Conservation (phyloP, 2,329 filamentous ascomycete species). For the Fusarium sp. region DNA sequence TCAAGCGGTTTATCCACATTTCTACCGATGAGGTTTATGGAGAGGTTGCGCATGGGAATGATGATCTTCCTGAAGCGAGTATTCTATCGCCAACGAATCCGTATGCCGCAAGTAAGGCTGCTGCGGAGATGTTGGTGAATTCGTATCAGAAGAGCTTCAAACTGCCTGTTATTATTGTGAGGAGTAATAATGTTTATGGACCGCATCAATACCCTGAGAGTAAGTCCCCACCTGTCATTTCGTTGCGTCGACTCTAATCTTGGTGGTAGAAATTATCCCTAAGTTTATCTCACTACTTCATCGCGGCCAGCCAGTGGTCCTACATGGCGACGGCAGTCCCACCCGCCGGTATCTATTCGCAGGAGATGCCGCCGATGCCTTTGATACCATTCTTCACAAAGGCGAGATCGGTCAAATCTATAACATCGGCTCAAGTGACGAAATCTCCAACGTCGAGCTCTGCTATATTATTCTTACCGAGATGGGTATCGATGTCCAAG, state of each 20-base stretch:
- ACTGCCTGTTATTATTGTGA: constrained; percentile 80
- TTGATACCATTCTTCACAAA: constrained; percentile 84
- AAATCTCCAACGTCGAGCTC: constrained; percentile 77
- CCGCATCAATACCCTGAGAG: constrained; percentile 87
- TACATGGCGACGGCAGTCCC: constrained; percentile 81
- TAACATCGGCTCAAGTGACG: constrained; percentile 82
- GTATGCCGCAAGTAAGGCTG: constrained; percentile 82
- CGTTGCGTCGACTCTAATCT: background rate
- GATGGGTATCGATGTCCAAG: background rate
- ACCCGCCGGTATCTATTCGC: constrained; percentile 81
- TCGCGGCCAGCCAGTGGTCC: constrained; percentile 71
- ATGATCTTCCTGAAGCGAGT: constrained; percentile 78
- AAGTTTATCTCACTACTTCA: constrained; percentile 82
- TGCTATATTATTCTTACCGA: constrained; percentile 49
- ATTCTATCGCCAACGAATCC: constrained; percentile 83
- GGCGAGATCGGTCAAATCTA: constrained; percentile 79
- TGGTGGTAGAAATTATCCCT: constrained; percentile 76
- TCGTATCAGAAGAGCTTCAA: constrained; percentile 86
- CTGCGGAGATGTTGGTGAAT: constrained; percentile 84
- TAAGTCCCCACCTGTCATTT: constrained; percentile 52
- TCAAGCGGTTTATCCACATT: constrained; percentile 81
- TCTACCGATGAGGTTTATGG: constrained; percentile 89
- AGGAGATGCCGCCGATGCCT: constrained; percentile 80
- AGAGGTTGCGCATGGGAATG: constrained; percentile 76
- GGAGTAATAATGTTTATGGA: constrained; percentile 87